Percentiles rank a stretch among this genome's conserved stretches.
Conservation (phyloP, 1,139 yeast genomes). For the Nakaseomyces bracarensis region DNA sequence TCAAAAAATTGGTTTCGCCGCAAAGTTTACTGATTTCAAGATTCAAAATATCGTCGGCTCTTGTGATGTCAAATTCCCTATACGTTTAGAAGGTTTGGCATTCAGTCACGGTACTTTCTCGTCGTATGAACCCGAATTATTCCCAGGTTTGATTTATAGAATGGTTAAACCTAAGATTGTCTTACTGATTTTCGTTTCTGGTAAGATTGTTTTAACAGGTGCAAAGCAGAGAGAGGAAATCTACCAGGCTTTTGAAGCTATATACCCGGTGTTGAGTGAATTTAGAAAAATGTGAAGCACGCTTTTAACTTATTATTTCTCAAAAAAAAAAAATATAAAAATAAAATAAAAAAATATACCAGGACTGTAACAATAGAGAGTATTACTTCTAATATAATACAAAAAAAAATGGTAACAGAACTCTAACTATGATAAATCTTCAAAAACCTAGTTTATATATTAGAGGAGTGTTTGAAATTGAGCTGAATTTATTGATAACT, state of each 20-base stretch:
- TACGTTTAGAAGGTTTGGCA: slow-evolving; percentile 93
- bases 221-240: slow-evolving; percentile 99
- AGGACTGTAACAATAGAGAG: neutral
- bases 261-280: slow-evolving; percentile 96
- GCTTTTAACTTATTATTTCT: no score
- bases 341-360: neutral
- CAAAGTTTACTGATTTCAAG: slow-evolving; percentile 91
- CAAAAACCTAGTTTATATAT: no score
- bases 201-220: slow-evolving; percentile 96
- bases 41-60: slow-evolving; percentile 98
- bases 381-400: neutral
- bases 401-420: neutral
- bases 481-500: no score
- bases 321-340: neutral
- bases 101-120: slow-evolving; percentile 99
- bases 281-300: slow-evolving; percentile 57
- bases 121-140: slow-evolving; percentile 94
- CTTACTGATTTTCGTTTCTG: slow-evolving; percentile 88
- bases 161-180: slow-evolving; percentile 99
- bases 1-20: slow-evolving; percentile 95
- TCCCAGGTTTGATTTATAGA: slow-evolving; percentile 97
- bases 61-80: slow-evolving; percentile 95
- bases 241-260: slow-evolving; percentile 95
- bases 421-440: no score
- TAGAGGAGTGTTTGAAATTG: no score